These are phyloP conservation scores for Podaxis carcinomalis DNA, from an alignment of 768 basidiomycete species.

Conservation along the genomic window DNA sequence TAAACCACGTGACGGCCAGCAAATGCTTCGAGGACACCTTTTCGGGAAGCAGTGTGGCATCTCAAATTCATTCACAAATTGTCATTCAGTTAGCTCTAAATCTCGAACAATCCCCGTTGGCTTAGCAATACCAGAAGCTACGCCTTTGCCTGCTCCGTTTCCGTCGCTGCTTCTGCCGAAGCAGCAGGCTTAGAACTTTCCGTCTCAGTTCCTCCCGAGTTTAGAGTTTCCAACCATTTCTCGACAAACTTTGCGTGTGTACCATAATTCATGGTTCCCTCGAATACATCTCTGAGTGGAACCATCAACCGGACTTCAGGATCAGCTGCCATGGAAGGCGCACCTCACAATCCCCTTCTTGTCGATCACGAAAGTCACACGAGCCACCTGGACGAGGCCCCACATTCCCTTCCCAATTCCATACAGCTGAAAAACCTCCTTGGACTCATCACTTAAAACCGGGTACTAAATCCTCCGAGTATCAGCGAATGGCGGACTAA, in stretches of 20 bases:
- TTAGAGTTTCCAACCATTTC: slow-evolving; percentile 57
- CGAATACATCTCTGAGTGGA: slow-evolving; percentile 48
- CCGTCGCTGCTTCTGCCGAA: background rate
- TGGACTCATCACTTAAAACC: slow-evolving; percentile 67
- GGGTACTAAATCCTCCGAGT: slow-evolving; percentile 50
- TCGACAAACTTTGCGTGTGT: slow-evolving; percentile 71
- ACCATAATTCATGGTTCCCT: slow-evolving; percentile 55
- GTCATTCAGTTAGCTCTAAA: background rate
- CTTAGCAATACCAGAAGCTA: background rate
- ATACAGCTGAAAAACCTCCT: slow-evolving; percentile 60
- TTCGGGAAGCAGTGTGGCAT: background rate
- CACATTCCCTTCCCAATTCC: slow-evolving; percentile 62
- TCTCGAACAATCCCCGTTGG: background rate
- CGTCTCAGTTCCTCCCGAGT: slow-evolving; percentile 24
- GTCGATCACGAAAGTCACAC: slow-evolving; percentile 78
- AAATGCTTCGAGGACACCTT: background rate
- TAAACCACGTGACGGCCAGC: background rate
- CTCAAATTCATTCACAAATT: too few species aligned
- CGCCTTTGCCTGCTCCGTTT: background rate
- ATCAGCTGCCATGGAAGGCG: slow-evolving; percentile 14
- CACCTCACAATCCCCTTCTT: slow-evolving; percentile 63
- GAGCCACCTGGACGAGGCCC: slow-evolving; percentile 53
- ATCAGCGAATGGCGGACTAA: background rate
- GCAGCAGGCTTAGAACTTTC: background rate
- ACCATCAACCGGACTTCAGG: background rate